Conservation (phyloP, 2,329 filamentous ascomycete species). For the Xylariaceae sp. region DNA sequence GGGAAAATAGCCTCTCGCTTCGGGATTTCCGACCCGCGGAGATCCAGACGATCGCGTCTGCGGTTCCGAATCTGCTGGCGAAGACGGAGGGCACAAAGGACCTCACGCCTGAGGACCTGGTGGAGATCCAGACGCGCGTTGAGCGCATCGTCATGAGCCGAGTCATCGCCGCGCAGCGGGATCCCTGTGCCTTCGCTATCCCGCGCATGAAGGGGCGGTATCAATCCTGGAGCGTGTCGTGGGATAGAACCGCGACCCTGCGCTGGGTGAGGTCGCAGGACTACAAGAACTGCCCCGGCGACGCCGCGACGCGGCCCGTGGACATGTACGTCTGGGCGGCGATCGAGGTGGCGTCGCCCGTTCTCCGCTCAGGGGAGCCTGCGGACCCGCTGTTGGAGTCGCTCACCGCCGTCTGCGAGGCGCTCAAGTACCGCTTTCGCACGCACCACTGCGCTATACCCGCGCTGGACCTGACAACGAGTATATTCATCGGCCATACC, state of each 20-base stretch:
- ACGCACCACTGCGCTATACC: constrained; percentile 21
- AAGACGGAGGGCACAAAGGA: too few species aligned
- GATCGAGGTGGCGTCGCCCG: constrained; percentile 23
- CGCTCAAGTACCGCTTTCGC: constrained; percentile 16
- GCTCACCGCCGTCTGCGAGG: not conserved
- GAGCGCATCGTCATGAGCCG: not conserved
- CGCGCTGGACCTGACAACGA: constrained; percentile 17
- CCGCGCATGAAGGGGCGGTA: too few species aligned
- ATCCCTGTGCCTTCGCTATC: not conserved
- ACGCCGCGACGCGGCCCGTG: not conserved
- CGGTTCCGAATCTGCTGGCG: too few species aligned
- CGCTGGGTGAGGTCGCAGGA: not conserved
- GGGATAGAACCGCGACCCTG: not conserved
- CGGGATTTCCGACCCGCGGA: too few species aligned
- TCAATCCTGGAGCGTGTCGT: not conserved
- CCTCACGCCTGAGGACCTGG: too few species aligned
- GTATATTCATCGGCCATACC: constrained; percentile 18
- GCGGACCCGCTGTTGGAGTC: not conserved
- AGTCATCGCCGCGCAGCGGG: not conserved
- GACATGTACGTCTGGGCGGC: constrained; percentile 17
- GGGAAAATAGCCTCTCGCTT: too few species aligned
- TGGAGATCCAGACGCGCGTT: not conserved
- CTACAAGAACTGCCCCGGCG: not conserved
- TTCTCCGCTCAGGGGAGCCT: constrained; percentile 7
- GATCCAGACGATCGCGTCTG: too few species aligned